Evolutionary conservation across 805 yeast species (phyloP).

Genomic region (Schwanniomyces pseudopolymorphus): DNA sequence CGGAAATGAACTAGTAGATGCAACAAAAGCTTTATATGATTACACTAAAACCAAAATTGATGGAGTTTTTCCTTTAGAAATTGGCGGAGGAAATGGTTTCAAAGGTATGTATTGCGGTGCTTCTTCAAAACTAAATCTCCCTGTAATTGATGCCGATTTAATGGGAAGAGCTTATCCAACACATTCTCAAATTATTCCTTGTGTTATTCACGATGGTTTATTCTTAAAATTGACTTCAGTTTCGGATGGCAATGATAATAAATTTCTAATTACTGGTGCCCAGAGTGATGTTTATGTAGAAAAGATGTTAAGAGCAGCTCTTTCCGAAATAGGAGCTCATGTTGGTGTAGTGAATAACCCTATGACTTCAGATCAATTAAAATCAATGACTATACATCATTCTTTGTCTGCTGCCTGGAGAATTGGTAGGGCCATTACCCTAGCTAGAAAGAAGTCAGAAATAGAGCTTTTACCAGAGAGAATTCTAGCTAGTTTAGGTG

Average conservation of each 20-base stretch:
- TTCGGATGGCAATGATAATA: constrained; percentile 43
- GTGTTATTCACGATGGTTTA: constrained; percentile 16
- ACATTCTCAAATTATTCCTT: constrained; percentile 39
- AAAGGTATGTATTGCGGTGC: constrained; percentile 13
- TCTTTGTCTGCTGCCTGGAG: constrained; percentile 47
- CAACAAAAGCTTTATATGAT: constrained; percentile 26
- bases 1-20: too few species aligned
- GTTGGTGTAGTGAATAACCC: constrained; percentile 36
- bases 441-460: constrained; percentile 37
- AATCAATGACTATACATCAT: constrained; percentile 25
- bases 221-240: constrained; percentile 25
- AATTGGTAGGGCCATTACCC: constrained; percentile 43
- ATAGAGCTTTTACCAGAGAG: constrained; percentile 20
- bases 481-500: constrained; percentile 34
- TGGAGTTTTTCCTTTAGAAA: constrained; percentile 37
- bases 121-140: constrained; percentile 21
- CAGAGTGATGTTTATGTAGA: constrained; percentile 33
- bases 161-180: constrained; percentile 49
- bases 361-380: constrained; percentile 24
- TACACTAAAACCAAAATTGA: constrained; percentile 28
- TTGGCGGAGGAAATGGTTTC: constrained; percentile 46
- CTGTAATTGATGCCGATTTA: constrained; percentile 38
- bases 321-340: constrained; percentile 42
- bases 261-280: constrained; percentile 29
- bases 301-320: constrained; percentile 39